Evolutionary conservation across 306 rosid species (phyloP), one percentile per base, ranked within the genome.

Genomic region (Macrotyloma uniflorum): DNA sequence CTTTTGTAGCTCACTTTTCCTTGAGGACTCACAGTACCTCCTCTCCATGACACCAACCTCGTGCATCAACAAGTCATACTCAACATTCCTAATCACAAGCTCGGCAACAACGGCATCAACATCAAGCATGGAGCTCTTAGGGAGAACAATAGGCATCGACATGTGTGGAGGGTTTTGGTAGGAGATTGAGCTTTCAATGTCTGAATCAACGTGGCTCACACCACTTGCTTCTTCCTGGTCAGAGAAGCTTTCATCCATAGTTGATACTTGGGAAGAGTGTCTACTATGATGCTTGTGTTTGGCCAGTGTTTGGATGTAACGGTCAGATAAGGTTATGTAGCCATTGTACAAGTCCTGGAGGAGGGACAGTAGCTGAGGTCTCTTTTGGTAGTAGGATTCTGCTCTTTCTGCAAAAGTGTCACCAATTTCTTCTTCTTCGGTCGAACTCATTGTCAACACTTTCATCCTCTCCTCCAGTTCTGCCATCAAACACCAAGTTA

Each of bases 371-470:
- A 96, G 86, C 79, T 90, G 98, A 51, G 99, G 99, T n/a, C 98
- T 92, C 67, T 88, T 89, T 54, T 86, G 92, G 74, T 93, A 96
- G 84, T 96, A 96, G 68, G 88, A 83, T 51, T 96, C 97, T 5
- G 99, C 99, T 20, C 99, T 91, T 76, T 96, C 91, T 0, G 96
- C 91, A 50, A 96, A 96, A 2, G 91, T 87, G 64, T 93, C 97
- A 5, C 93, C 94, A 4, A 12, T 19, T 4, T 86, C 76, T 72
- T 77, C 88, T 6, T 89, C 88, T 78, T 85, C 91, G 19, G 9
- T 23, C 8, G 81, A 42, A 74, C 81, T 82, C 18, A 79, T 50
- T 20, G 84, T 76, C 58, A 96, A 55, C 69, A 63, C 80, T 68
- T 88, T 96, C 91, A 96, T 87, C 82, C 96, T 93, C 80, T 89